Percentiles rank a stretch among this genome's conserved stretches.
phyloP scores from a whole-genome alignment of 768 basidiomycete genomes.

The Boletus tomentosulus region DNA sequence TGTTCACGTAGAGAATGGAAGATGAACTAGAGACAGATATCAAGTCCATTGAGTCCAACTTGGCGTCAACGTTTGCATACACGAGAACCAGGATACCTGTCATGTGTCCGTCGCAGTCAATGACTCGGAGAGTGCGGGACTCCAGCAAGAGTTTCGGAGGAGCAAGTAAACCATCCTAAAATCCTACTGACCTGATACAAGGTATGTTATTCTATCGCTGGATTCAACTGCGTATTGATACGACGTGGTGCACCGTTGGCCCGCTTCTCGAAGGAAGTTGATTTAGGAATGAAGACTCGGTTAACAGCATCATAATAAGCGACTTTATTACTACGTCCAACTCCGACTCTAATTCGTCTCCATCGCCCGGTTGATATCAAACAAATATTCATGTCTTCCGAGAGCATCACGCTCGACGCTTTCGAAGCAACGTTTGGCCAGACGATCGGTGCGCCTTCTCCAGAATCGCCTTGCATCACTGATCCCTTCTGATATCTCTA shows the following conservation, averaged over 20 bases:
- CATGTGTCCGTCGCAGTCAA: too few relatives aligned
- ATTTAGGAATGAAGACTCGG: too few relatives aligned
- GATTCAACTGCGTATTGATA: not conserved
- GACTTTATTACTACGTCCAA: not conserved
- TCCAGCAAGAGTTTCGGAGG: too few relatives aligned
- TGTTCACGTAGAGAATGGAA: not conserved
- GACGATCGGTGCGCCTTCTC: constrained; percentile 41
- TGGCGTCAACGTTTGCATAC: too few relatives aligned
- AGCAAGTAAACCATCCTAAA: too few relatives aligned
- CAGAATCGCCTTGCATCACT: not conserved
- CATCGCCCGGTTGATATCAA: not conserved
- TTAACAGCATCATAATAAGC: not conserved
- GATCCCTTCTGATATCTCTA: constrained; percentile 25
- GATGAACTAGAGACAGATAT: too few relatives aligned
- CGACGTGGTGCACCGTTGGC: not conserved
- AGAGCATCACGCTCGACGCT: constrained; percentile 41
- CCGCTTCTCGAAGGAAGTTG: not conserved
- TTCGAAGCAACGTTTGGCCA: constrained; percentile 47
- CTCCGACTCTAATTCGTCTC: not conserved
- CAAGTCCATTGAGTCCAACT: too few relatives aligned
- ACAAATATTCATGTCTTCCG: constrained; percentile 37
- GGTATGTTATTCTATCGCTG: not conserved
- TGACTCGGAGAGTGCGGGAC: too few relatives aligned
- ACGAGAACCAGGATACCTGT: too few relatives aligned
- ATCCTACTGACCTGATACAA: too few relatives aligned